Percentiles rank a stretch among this genome's conserved stretches.
Conservation (phyloP, 805 yeast species). For the Candida arabinofermentans region DNA sequence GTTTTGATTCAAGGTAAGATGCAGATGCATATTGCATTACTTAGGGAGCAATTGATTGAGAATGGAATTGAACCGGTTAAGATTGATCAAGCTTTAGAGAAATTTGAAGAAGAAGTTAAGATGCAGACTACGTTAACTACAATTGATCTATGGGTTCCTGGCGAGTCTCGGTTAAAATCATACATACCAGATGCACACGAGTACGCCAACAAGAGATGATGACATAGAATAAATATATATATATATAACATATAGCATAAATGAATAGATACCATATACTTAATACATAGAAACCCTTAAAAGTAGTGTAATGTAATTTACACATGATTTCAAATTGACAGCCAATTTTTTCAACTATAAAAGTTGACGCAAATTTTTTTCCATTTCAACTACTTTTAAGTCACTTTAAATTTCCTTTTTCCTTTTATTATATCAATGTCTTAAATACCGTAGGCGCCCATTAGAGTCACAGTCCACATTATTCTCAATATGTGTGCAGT, state of each 20-base stretch:
- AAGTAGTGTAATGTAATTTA: neutral
- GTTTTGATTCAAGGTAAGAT: conserved; percentile 51
- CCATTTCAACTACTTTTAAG: conserved; percentile 28
- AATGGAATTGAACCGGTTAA: conserved; percentile 53
- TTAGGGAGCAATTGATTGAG: conserved; percentile 58
- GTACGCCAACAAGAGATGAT: conserved; percentile 42
- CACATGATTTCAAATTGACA: neutral
- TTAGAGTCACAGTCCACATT: conserved; percentile 64
- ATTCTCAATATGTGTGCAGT: conserved; percentile 53
- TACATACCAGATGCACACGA: conserved; percentile 59
- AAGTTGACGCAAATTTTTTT: conserved; percentile 30
- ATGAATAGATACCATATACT: conserved; percentile 1
- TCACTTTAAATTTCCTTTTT: conserved; percentile 2
- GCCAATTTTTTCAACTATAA: neutral
- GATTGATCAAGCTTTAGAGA: conserved; percentile 48
- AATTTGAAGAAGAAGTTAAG: conserved; percentile 56
- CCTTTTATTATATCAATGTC: conserved; percentile 20
- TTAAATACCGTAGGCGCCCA: conserved; percentile 67
- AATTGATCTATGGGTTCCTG: conserved; percentile 60
- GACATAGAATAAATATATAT: conserved; percentile 2
- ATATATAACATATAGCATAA: neutral
- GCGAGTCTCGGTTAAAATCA: conserved; percentile 44
- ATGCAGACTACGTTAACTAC: conserved; percentile 53
- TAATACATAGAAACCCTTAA: neutral
- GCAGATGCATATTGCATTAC: conserved; percentile 63